These are phyloP conservation scores for Stachybotrys elegans DNA, from an alignment of 2,329 filamentous ascomycete species.

Conservation along the genomic window DNA sequence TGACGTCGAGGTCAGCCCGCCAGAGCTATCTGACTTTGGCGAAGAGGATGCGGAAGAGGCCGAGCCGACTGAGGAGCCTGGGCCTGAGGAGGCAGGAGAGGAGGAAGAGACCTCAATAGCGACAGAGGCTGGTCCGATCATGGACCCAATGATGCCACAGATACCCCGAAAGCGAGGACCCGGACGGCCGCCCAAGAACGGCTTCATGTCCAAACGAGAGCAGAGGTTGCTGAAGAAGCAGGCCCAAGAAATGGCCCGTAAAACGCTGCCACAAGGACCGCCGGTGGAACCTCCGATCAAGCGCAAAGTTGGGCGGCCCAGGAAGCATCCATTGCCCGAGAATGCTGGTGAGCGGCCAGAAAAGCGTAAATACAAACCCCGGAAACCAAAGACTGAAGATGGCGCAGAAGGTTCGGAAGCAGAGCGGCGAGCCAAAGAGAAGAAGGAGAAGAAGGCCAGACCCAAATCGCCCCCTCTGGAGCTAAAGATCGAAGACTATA, in stretches of 20 bases:
- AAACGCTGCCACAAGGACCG: constrained; percentile 42
- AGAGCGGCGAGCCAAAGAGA: constrained; percentile 51
- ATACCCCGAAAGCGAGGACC: constrained; percentile 67
- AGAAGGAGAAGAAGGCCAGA: constrained; percentile 54
- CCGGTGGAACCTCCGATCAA: constrained; percentile 49
- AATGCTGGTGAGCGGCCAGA: constrained; percentile 48
- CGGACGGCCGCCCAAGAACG: constrained; percentile 77
- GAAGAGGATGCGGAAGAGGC: constrained; percentile 28
- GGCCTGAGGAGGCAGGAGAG: constrained; percentile 15
- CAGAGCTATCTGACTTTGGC: constrained; percentile 33
- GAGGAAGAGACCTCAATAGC: constrained; percentile 20
- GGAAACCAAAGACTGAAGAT: constrained; percentile 49
- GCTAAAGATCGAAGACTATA: constrained; percentile 50
- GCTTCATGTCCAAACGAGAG: constrained; percentile 76
- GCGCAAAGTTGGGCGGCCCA: constrained; percentile 59
- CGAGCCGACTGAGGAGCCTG: constrained; percentile 20
- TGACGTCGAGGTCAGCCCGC: constrained; percentile 34
- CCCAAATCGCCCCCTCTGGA: constrained; percentile 57
- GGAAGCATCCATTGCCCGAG: constrained; percentile 58
- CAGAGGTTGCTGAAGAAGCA: constrained; percentile 58
- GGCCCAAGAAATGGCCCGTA: constrained; percentile 42
- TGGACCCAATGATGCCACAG: constrained; percentile 32
- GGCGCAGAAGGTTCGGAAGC: constrained; percentile 51
- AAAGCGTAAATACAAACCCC: constrained; percentile 63
- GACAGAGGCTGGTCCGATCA: constrained; percentile 21